A percentile compares a stretch with the other conserved stretches of the same genome.
phyloP scores from a whole-genome alignment of 345 rosid species.

The Syzygium oleosum region DNA sequence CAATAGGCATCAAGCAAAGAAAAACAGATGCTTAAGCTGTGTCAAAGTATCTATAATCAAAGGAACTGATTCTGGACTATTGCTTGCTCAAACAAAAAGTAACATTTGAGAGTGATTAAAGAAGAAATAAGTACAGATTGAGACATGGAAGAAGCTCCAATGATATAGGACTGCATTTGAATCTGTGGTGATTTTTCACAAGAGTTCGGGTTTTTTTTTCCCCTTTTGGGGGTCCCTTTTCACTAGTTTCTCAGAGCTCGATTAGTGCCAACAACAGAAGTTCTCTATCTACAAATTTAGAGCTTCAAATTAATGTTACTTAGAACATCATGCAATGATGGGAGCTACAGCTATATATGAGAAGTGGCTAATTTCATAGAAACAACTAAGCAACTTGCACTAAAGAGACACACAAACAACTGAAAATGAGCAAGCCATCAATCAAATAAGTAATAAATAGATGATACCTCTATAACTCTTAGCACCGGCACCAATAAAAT shows the following conservation, averaged over 20 bases:
- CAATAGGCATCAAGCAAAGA: neutral
- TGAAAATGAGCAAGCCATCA: neutral
- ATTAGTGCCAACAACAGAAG: neutral
- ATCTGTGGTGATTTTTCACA: neutral
- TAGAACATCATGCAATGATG: neutral
- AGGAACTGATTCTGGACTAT: neutral
- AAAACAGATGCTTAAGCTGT: neutral
- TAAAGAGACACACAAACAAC: neutral
- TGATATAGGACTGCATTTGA: neutral
- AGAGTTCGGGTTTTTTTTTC: neutral
- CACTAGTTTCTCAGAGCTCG: neutral
- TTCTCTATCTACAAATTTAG: neutral
- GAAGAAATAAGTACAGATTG: neutral
- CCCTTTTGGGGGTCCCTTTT: neutral
- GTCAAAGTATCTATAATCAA: neutral
- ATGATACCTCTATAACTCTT: slow-evolving; percentile 63
- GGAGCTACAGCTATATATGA: neutral
- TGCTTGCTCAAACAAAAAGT: neutral
- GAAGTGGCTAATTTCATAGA: neutral
- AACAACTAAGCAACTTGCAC: neutral
- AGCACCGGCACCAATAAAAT: slow-evolving; percentile 93
- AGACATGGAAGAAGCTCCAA: neutral
- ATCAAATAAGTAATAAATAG: neutral
- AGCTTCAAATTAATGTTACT: neutral
- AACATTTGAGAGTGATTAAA: neutral